Evolutionary conservation across 768 basidiomycete genomes (phyloP).

Genomic region (Pleurotus tuoliensis): DNA sequence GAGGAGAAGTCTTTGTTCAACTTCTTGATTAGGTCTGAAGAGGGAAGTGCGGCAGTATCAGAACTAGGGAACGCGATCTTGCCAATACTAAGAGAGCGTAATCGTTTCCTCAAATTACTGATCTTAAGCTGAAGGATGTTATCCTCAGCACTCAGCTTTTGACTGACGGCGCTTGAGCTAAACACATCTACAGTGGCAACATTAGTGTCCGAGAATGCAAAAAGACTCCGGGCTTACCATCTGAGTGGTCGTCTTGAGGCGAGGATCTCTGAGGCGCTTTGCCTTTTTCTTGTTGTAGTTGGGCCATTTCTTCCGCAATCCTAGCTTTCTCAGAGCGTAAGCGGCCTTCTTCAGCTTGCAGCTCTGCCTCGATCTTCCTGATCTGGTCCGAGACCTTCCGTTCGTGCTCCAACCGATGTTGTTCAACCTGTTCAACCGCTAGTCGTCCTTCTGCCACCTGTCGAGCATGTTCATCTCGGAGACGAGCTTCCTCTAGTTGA

Average conservation of each 20-base stretch:
- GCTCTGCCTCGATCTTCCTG: slow-evolving; percentile 20
- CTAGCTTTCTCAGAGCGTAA: slow-evolving; percentile 21
- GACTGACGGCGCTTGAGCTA: slow-evolving; percentile 17
- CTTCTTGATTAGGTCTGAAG: slow-evolving; percentile 38
- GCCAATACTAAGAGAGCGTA: slow-evolving; percentile 60
- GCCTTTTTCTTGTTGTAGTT: slow-evolving; percentile 26
- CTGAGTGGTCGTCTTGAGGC: too few relatives aligned
- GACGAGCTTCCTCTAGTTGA: slow-evolving; percentile 1
- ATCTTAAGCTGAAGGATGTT: slow-evolving; percentile 38
- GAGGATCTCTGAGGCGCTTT: not conserved
- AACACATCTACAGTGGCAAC: slow-evolving; percentile 52
- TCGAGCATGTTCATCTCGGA: slow-evolving; percentile 1
- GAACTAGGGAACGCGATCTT: slow-evolving; percentile 45
- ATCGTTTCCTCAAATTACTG: slow-evolving; percentile 49
- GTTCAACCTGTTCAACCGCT: slow-evolving; percentile 21
- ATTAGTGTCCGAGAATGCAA: not conserved
- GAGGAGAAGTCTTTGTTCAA: slow-evolving; percentile 43
- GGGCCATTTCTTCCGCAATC: slow-evolving; percentile 21
- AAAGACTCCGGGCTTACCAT: too few relatives aligned
- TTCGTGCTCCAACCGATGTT: slow-evolving; percentile 28
- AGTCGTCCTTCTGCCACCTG: slow-evolving; percentile 3
- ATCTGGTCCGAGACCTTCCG: slow-evolving; percentile 23
- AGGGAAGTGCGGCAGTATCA: slow-evolving; percentile 46
- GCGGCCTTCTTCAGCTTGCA: slow-evolving; percentile 15
- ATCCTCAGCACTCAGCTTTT: not conserved